phyloP scores from a whole-genome alignment of 768 basidiomycete species.

The Tricholoma flavovirens region DNA sequence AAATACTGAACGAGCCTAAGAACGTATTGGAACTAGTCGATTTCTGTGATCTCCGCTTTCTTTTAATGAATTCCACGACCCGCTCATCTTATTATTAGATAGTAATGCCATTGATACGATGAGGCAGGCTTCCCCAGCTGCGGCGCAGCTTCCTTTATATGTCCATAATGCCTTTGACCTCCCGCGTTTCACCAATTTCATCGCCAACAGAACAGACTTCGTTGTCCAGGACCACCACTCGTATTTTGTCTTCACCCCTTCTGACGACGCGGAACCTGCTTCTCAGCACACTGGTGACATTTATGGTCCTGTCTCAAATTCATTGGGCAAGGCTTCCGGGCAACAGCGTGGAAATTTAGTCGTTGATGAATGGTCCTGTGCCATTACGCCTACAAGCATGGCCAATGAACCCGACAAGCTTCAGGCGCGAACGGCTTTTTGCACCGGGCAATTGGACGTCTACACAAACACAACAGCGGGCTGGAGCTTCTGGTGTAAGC shows the following conservation, averaged over 20 bases:
- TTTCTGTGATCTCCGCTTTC: conserved; percentile 33
- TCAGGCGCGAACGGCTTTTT: conserved; percentile 44
- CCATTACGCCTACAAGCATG: conserved; percentile 58
- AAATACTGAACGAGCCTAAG: conserved; percentile 55
- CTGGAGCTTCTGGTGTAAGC: conserved; percentile 67
- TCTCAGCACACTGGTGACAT: conserved; percentile 52
- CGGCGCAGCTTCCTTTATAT: conserved; percentile 50
- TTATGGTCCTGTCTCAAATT: conserved; percentile 31
- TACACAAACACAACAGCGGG: conserved; percentile 55
- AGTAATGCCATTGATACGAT: conserved; percentile 44
- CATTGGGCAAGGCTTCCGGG: conserved; percentile 19
- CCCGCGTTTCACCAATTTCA: conserved; percentile 41
- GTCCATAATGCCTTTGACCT: conserved; percentile 66
- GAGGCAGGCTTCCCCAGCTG: conserved; percentile 32
- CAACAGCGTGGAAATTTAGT: conserved; percentile 45
- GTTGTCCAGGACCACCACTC: conserved; percentile 72
- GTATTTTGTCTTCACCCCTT: conserved; percentile 59
- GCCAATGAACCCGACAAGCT: conserved; percentile 38
- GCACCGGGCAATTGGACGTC: conserved; percentile 50
- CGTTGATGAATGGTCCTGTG: conserved; percentile 83
- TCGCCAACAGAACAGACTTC: conserved; percentile 50
- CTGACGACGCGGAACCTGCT: conserved; percentile 45
- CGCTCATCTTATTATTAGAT: conserved; percentile 31
- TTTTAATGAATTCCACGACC: conserved; percentile 3
- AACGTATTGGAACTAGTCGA: conserved; percentile 40